Conservation (phyloP, 306 rosid genomes). For the Clitoria ternatea region DNA sequence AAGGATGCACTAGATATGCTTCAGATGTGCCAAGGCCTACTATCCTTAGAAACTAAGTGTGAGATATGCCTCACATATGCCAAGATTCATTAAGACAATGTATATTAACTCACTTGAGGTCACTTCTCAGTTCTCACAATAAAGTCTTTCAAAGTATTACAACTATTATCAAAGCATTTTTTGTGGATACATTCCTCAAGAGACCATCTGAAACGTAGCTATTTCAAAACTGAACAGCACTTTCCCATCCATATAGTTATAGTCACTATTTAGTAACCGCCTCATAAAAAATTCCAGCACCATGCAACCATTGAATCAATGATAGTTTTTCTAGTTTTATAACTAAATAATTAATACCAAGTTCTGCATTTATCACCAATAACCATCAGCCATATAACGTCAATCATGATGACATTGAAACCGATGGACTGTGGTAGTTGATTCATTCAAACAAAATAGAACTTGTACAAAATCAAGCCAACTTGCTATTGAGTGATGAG, state of each 20-base stretch:
- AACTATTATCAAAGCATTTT: not conserved
- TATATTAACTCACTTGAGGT: conserved; percentile 1
- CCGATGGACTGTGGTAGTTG: not conserved
- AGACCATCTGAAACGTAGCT: conserved; percentile 2
- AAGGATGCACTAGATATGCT: conserved; percentile 6
- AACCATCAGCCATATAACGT: not conserved
- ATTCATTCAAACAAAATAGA: not conserved
- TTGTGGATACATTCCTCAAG: conserved; percentile 8
- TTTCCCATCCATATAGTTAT: not conserved
- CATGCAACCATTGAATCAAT: not conserved
- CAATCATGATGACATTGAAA: not conserved
- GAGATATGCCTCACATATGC: not conserved
- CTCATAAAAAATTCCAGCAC: not conserved
- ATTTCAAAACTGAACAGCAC: not conserved
- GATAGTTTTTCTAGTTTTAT: not conserved
- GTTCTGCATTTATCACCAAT: not conserved
- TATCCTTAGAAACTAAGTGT: conserved; percentile 10
- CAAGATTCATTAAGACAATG: not conserved
- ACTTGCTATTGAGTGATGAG: not conserved
- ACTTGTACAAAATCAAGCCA: not conserved
- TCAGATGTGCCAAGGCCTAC: not conserved
- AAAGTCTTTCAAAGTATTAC: not conserved
- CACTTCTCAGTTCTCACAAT: not conserved
- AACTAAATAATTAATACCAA: not conserved
- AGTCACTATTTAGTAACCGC: not conserved